Conservation (phyloP, 225 moss, liverwort and hornwort genomes). For the Physcomitrium patens region DNA sequence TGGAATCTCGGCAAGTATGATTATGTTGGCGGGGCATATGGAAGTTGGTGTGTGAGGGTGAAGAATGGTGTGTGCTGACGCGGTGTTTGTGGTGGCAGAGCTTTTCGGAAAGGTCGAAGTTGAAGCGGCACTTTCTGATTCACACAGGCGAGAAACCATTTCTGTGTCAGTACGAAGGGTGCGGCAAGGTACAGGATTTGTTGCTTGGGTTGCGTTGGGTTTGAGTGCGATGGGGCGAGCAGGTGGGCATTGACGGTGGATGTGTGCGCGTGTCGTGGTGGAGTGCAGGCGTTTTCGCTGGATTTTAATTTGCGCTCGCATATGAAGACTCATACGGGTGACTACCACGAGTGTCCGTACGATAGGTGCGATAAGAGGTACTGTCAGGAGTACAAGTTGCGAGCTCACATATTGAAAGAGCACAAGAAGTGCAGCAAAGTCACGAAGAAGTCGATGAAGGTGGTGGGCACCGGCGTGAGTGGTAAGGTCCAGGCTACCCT, state of each 20-base stretch:
- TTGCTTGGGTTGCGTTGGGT: no score
- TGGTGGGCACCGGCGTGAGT: conserved; percentile 37
- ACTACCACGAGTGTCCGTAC: conserved; percentile 95
- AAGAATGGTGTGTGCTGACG: conserved; percentile 21
- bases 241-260: background rate
- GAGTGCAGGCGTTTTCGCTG: conserved; percentile 82
- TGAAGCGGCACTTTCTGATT: conserved; percentile 95
- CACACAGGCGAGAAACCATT: conserved; percentile 98
- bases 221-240: no score
- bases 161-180: conserved; percentile 84
- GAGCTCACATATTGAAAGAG: conserved; percentile 95
- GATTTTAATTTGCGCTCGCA: conserved; percentile 95
- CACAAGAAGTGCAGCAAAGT: conserved; percentile 57
- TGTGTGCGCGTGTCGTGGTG: background rate
- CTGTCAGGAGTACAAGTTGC: conserved; percentile 95
- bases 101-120: conserved; percentile 95
- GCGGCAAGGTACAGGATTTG: conserved; percentile 74
- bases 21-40: no score
- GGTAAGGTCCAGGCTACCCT: conserved; percentile 36
- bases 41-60: no score
- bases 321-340: conserved; percentile 99
- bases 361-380: conserved; percentile 94
- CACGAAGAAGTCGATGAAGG: conserved; percentile 47
- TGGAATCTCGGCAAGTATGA: no score
- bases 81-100: conserved; percentile 62